These are phyloP conservation scores for Vaucheria bursata DNA, from an alignment of 352 stramenopile species.

Conservation along the genomic window DNA sequence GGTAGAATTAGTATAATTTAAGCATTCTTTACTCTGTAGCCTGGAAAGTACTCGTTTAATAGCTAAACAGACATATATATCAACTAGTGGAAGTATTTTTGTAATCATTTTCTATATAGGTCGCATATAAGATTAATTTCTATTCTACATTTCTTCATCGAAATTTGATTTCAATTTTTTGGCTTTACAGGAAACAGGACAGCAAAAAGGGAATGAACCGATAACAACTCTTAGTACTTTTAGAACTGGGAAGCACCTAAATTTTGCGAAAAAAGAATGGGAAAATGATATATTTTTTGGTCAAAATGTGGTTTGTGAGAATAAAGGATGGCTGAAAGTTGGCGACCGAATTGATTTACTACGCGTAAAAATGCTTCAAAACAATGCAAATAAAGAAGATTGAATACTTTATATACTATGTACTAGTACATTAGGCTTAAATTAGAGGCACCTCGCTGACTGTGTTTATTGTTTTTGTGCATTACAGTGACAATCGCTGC, in stretches of 20 bases:
- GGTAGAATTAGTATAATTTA: no score
- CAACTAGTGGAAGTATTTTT: neutral
- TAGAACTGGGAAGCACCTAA: constrained; percentile 22
- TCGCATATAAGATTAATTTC: neutral
- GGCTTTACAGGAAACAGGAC: neutral
- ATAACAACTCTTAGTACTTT: neutral
- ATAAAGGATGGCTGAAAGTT: constrained; percentile 18
- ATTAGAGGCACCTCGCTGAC: no score
- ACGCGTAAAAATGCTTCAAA: constrained; percentile 16
- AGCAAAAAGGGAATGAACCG: neutral
- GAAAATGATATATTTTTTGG: constrained; percentile 39
- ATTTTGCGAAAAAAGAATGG: constrained; percentile 18
- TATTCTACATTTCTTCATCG: neutral
- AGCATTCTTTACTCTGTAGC: neutral
- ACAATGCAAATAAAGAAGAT: no score
- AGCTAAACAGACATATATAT: neutral
- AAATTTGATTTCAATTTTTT: neutral
- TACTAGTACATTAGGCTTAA: no score
- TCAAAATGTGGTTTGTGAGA: constrained; percentile 40
- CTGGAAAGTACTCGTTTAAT: neutral
- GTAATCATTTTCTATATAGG: neutral
- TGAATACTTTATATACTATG: no score
- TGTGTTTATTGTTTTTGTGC: no score
- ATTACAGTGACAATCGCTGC: no score
- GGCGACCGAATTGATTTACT: constrained; percentile 38